Evolutionary conservation across 345 rosid species (phyloP).

Genomic region (Linum lewisii): DNA sequence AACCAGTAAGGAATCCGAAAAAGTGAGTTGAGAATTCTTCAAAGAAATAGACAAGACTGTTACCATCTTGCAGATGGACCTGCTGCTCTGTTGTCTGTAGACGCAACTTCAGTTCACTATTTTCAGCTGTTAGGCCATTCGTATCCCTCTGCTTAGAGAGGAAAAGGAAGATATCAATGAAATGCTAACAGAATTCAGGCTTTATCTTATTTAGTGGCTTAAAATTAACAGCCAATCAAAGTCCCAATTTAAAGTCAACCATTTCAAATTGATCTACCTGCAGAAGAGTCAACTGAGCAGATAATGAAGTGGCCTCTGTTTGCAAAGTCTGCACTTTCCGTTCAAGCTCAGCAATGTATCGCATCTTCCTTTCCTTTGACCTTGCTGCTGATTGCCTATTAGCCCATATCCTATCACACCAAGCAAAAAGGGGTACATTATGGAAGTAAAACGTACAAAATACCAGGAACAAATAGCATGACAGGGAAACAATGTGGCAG

Average conservation of each 20-base stretch:
- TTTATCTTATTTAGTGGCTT: neutral
- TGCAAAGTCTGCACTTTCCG: constrained; percentile 82
- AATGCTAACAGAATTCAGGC: neutral
- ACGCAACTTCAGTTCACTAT: constrained; percentile 75
- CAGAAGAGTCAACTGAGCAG: constrained; percentile 75
- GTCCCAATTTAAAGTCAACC: neutral
- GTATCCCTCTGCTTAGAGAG: constrained; percentile 59
- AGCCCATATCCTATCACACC: constrained; percentile 73
- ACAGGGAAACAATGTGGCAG: neutral
- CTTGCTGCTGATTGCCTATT: constrained; percentile 97
- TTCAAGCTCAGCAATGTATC: constrained; percentile 89
- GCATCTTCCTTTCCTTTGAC: constrained; percentile 94
- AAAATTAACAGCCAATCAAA: neutral
- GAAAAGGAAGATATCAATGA: neutral
- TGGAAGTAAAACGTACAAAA: no score
- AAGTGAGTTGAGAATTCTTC: neutral
- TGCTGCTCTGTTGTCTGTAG: constrained; percentile 88
- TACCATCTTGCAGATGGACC: constrained; percentile 85
- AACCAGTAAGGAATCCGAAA: neutral
- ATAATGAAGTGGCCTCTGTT: constrained; percentile 81
- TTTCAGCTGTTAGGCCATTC: constrained; percentile 70
- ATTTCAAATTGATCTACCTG: constrained; percentile 46
- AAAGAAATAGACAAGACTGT: constrained; percentile 11
- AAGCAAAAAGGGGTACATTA: neutral
- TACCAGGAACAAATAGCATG: no score